Evolutionary conservation across 345 rosid genomes (phyloP).

Genomic region (Linum usitatissimum): DNA sequence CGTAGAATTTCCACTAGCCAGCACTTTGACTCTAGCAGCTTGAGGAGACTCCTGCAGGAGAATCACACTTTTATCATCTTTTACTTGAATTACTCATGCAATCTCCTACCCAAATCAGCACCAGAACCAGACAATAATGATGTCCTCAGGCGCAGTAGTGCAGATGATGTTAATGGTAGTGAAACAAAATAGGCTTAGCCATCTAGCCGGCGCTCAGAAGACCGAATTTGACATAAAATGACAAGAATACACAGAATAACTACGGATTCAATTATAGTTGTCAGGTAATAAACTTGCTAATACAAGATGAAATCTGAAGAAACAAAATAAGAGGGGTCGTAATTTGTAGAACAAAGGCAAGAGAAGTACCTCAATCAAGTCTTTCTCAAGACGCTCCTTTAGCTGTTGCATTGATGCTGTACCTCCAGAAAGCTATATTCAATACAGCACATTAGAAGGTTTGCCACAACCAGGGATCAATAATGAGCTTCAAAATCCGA

Average conservation of each 20-base stretch:
- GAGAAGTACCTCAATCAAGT: slow-evolving; percentile 68
- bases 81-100: too few species aligned
- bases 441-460: slow-evolving; percentile 2
- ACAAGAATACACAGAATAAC: too few species aligned
- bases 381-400: slow-evolving; percentile 98
- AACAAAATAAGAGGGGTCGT: not conserved
- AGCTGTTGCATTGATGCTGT: slow-evolving; percentile 98
- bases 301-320: too few species aligned
- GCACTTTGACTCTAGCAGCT: slow-evolving; percentile 91
- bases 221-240: too few species aligned
- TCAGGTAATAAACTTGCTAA: too few species aligned
- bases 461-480: not conserved
- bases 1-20: slow-evolving; percentile 90
- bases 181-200: not conserved
- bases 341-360: not conserved
- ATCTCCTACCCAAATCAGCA: too few species aligned
- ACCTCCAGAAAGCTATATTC: slow-evolving; percentile 86
- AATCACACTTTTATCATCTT: slow-evolving; percentile 12
- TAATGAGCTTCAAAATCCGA: too few species aligned
- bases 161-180: too few species aligned
- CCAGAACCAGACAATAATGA: too few species aligned
- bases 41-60: slow-evolving; percentile 88
- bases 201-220: too few species aligned
- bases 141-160: too few species aligned
- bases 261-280: too few species aligned